Conservation (phyloP, 345 rosid species). For the Lumnitzera littorea region DNA sequence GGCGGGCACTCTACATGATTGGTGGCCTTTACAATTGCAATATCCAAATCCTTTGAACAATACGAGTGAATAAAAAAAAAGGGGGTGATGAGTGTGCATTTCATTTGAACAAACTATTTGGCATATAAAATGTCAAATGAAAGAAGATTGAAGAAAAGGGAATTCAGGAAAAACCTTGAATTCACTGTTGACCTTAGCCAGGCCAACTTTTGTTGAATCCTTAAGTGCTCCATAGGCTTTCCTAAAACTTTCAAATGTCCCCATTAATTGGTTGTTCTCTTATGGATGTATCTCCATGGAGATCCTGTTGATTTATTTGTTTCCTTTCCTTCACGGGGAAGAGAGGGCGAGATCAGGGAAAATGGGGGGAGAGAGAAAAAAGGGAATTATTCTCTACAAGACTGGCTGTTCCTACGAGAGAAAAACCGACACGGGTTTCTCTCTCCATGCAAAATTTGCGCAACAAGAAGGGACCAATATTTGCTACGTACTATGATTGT, state of each 20-base stretch:
- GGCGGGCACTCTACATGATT: slow-evolving; percentile 95
- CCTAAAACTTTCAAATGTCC: slow-evolving; percentile 71
- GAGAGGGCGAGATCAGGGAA: no score
- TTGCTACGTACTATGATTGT: no score
- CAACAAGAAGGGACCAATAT: slow-evolving; percentile 9
- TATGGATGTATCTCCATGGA: not conserved
- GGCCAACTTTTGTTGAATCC: slow-evolving; percentile 94
- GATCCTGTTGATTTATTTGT: slow-evolving; percentile 1
- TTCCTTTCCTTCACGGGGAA: no score
- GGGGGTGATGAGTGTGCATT: not conserved
- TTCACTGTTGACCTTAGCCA: slow-evolving; percentile 98
- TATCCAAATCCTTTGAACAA: slow-evolving; percentile 61
- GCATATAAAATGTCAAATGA: not conserved
- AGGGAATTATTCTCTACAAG: not conserved
- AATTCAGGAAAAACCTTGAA: slow-evolving; percentile 52
- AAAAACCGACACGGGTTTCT: not conserved
- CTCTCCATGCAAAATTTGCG: slow-evolving; percentile 16
- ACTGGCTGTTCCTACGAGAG: slow-evolving; percentile 2
- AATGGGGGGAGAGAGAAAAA: no score
- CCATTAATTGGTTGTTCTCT: slow-evolving; percentile 28
- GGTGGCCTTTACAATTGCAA: slow-evolving; percentile 94
- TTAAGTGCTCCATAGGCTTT: slow-evolving; percentile 97
- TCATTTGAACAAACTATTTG: not conserved
- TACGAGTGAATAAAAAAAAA: not conserved
- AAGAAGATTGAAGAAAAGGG: not conserved